phyloP scores from a whole-genome alignment of 2,329 filamentous ascomycete species.

The Paramyrothecium roridum region DNA sequence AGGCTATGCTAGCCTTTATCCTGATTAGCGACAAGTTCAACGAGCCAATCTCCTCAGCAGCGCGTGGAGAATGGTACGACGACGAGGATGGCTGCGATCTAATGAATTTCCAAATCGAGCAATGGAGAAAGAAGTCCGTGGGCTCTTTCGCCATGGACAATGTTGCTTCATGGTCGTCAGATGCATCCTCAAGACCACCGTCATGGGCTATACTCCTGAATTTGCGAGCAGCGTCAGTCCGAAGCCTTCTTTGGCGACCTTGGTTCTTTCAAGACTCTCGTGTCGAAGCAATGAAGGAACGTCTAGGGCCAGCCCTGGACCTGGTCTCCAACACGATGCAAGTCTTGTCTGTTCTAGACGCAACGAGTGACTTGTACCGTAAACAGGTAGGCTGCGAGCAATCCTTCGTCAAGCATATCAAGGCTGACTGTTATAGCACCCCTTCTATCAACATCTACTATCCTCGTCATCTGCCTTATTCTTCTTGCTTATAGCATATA shows the following conservation, averaged over 20 bases:
- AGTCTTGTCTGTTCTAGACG: not conserved
- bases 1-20: conserved; percentile 13
- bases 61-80: conserved; percentile 10
- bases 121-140: conserved; percentile 20
- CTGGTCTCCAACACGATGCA: not conserved
- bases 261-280: not conserved
- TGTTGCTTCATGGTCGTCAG: not conserved
- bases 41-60: conserved; percentile 9
- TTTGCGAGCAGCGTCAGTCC: not conserved
- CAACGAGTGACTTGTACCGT: not conserved
- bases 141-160: conserved; percentile 2
- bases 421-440: not conserved
- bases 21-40: conserved; percentile 16
- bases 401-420: not conserved
- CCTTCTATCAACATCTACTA: not conserved
- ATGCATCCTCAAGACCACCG: not conserved
- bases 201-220: not conserved
- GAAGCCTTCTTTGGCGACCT: not conserved
- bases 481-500: not conserved
- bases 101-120: conserved; percentile 23
- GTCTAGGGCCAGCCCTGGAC: not conserved
- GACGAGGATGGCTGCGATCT: conserved; percentile 22
- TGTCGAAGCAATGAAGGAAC: not conserved
- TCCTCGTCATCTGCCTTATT: not conserved
- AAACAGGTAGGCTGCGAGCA: not conserved